Percentiles rank a stretch among this genome's conserved stretches.
Conservation (phyloP, 129 eudicot genomes). For the Ambrosia artemisiifolia region DNA sequence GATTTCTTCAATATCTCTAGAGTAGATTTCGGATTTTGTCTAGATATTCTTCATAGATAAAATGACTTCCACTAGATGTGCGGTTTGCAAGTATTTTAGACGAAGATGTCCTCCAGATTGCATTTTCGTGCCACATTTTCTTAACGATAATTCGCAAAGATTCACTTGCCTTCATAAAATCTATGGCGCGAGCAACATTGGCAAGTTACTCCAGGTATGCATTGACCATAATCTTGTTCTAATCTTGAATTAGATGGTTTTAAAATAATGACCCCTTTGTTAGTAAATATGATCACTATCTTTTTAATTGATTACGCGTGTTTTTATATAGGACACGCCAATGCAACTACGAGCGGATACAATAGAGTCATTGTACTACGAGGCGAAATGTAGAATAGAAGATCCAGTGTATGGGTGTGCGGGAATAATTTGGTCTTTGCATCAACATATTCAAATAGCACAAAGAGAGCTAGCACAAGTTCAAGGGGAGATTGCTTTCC, state of each 20-base stretch:
- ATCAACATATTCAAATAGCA: constrained; percentile 26
- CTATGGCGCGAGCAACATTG: constrained; percentile 45
- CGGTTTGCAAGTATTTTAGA: constrained; percentile 50
- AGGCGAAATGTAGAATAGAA: constrained; percentile 41
- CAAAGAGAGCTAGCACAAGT: constrained; percentile 36
- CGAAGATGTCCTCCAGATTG: constrained; percentile 46
- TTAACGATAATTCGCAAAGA: constrained; percentile 37
- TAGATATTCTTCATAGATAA: constrained; percentile 4
- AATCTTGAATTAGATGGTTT: background rate
- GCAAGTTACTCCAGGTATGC: constrained; percentile 43
- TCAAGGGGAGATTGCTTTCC: constrained; percentile 33
- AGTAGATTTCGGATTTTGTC: background rate
- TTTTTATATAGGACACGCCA: constrained; percentile 29
- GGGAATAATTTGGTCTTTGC: constrained; percentile 30
- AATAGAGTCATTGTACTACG: constrained; percentile 35
- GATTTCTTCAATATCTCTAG: constrained; percentile 18
- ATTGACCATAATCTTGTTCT: background rate
- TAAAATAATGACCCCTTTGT: background rate
- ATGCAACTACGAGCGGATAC: constrained; percentile 24
- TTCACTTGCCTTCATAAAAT: constrained; percentile 42
- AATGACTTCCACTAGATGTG: constrained; percentile 38
- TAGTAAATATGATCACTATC: no score
- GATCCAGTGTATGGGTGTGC: constrained; percentile 55
- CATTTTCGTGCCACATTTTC: constrained; percentile 42
- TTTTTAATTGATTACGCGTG: background rate